These are phyloP conservation scores for Scedosporium aurantiacum DNA, from an alignment of 2,329 filamentous ascomycete species.

Conservation along the genomic window DNA sequence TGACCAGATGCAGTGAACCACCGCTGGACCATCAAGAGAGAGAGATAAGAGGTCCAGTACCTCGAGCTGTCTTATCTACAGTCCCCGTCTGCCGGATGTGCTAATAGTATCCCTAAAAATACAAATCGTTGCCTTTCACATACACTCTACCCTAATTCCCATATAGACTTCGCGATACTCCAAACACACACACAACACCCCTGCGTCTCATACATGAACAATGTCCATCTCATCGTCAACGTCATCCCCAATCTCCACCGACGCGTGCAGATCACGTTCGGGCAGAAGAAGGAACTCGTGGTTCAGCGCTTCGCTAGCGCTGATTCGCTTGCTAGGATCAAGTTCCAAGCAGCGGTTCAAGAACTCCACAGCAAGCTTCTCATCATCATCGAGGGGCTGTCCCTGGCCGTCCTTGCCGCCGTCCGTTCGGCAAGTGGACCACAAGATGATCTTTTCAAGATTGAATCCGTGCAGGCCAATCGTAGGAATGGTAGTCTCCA, in stretches of 20 bases:
- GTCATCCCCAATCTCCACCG: background rate
- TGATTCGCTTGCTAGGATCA: slow-evolving; percentile 63
- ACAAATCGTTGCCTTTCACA: background rate
- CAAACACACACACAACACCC: background rate
- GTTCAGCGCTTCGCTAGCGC: slow-evolving; percentile 59
- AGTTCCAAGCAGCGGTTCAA: slow-evolving; percentile 63
- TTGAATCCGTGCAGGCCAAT: slow-evolving; percentile 77
- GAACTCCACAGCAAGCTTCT: slow-evolving; percentile 64
- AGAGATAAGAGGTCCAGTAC: background rate
- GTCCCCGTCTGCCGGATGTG: background rate
- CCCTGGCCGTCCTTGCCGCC: slow-evolving; percentile 40
- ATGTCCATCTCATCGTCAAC: slow-evolving; percentile 8
- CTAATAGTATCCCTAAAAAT: background rate
- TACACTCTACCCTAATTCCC: background rate
- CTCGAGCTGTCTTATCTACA: background rate
- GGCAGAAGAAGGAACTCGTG: slow-evolving; percentile 53
- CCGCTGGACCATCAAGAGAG: background rate
- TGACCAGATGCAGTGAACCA: background rate
- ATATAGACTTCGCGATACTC: background rate
- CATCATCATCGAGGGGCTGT: slow-evolving; percentile 49
- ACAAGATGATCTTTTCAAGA: slow-evolving; percentile 87
- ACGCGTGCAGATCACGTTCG: background rate
- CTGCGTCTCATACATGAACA: background rate
- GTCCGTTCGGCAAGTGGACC: slow-evolving; percentile 74
- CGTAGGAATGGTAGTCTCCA: slow-evolving; percentile 87